Base-by-base conservation (phyloP, 768 basidiomycete species). In the Tulasnella sp. region DNA sequence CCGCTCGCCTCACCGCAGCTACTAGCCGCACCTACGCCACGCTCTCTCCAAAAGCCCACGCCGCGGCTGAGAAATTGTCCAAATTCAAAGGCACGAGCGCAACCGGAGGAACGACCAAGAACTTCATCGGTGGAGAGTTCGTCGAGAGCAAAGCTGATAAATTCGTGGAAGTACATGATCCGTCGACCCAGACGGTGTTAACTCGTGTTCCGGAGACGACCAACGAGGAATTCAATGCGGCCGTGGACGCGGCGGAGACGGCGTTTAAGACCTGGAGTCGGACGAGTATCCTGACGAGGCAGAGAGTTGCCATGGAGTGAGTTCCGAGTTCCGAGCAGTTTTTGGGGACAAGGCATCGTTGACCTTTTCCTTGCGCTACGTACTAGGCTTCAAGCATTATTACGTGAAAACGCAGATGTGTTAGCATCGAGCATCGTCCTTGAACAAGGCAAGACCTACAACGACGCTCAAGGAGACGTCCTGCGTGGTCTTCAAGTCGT, bases 391-490 rank as follows among this genome's bases (percentile, higher is more conserved):
- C 97, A 98, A 81, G 87, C 90, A 77, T 87, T 94, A 37, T 89
- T 99, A 76, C 91, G 96, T 67, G 86, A 93, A 82, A 90, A 98
- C 82, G 87, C 91, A 9, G 94, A 94, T 80, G 91, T 91, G 71
- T 87, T 99, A 74, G 96, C 96, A 0, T 87, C 86, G 58, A 94
- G 91, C 79, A 98, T 98, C 75, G 94, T 96, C 34, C 84, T 98
- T 29, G 96, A 98, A 82, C 97, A 99, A 83, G 97, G 97, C 19
- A 98, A 98, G 85, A 99, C 97, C 0, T 83, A 93, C 58, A 89
- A 25, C 92, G 97, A 99, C 84, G 97, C 97, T 0, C 94, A 94
- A 79, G 97, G 97, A 0, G 97, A 99, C 82, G 87, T 99, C 45
- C 88, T 95, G 15, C 92, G 97, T 36, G 96, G 96, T 36, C 85